Base-by-base conservation (phyloP, 768 basidiomycete species). In the Russula dissimulans region DNA sequence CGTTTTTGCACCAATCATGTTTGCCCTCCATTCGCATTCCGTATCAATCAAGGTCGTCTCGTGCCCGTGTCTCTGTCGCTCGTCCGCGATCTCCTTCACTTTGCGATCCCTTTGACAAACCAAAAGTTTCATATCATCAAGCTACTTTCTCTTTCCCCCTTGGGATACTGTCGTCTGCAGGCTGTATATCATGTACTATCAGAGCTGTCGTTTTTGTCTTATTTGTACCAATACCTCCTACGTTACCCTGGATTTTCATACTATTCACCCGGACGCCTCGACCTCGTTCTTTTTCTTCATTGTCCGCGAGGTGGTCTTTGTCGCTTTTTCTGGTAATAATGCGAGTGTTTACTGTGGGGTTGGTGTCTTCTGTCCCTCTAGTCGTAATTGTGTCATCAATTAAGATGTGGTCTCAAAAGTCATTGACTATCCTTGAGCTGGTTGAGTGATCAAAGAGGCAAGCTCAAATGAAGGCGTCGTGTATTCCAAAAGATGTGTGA, bases 151-250 rank as follows among this genome's bases (percentile, higher is more conserved):
- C n/a, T 22, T 10, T 32, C 12, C 7, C 53, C 11, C n/a, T 32
- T n/a, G n/a, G 50, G 60, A 55, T 41, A 7, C 45, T 44, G 31
- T 57, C 46, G 60, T 12, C 31, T 43, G 56, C 61, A 57, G 45
- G 26, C 47, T 62, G 61, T 62, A 62, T 62, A 62, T 62, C 56
- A 62, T 57, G 61, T 62, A 62, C 61, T 15, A 62, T 44, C 56
- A 62, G 39, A 53, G 38, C 26, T 53, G 49, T 56, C 61, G 41
- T 43, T 54, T 57, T 53, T 62, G 61, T 57, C 50, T 57, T 57
- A 57, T 52, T 48, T 62, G 61, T 62, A 62, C 56, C 45, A 57
- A 62, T 62, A 62, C 61, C 51, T 41, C 60, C 44, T 62, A 62
- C 61, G 56, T 62, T 62, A 62, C 61, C 61, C 56, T 17, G 56